Conservation (phyloP, 108 stramenopile genomes). For the Skeletonema tropicum region DNA sequence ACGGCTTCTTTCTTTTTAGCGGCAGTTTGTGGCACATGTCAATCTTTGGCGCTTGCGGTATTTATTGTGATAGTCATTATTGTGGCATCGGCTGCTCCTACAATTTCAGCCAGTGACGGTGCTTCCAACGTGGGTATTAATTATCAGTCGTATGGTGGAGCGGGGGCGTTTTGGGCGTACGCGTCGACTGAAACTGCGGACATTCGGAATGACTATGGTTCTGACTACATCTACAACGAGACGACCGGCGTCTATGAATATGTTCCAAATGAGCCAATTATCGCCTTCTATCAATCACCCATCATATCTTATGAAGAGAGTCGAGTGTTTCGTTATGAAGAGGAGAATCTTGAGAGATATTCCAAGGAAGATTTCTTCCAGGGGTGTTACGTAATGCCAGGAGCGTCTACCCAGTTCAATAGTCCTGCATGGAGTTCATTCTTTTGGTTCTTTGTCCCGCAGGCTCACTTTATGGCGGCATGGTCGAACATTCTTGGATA, state of each 20-base stretch:
- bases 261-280: neutral
- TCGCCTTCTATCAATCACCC: conserved; percentile 28
- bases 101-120: conserved; percentile 1
- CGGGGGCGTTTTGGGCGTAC: conserved; percentile 29
- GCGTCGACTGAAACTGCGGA: conserved; percentile 9
- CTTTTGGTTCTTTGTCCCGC: conserved; percentile 54
- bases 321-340: conserved; percentile 11
- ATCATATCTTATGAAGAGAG: conserved; percentile 41
- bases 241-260: conserved; percentile 10
- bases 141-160: no score
- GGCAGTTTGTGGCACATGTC: conserved; percentile 44
- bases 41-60: conserved; percentile 22
- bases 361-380: conserved; percentile 45
- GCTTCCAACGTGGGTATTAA: neutral
- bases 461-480: conserved; percentile 50
- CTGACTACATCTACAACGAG: neutral
- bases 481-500: conserved; percentile 61
- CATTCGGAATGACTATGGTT: neutral
- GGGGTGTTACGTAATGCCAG: conserved; percentile 41
- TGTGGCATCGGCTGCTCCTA: conserved; percentile 23
- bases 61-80: conserved; percentile 42
- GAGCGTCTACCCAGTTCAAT: conserved; percentile 10
- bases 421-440: conserved; percentile 1
- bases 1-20: conserved; percentile 53
- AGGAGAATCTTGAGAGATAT: conserved; percentile 34